Evolutionary conservation across 257 asterid species (phyloP).

Genomic region (Nicotiana attenuata): DNA sequence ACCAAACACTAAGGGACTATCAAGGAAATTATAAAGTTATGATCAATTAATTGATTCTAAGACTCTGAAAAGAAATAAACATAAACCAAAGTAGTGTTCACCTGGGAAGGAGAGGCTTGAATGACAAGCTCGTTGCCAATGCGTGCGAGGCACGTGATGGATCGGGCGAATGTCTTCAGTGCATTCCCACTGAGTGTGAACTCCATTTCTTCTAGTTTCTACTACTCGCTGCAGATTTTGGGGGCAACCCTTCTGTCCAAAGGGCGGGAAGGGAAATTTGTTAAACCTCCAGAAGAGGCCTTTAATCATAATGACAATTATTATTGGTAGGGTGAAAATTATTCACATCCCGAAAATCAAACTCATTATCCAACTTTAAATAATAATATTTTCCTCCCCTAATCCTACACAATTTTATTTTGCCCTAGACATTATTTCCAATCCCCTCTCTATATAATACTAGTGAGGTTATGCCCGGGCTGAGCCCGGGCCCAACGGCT

Average conservation of each 20-base stretch:
- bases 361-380: too few species aligned
- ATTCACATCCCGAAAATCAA: too few species aligned
- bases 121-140: constrained; percentile 84
- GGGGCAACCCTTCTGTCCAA: neutral
- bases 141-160: constrained; percentile 89
- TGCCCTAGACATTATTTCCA: too few species aligned
- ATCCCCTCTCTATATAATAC: too few species aligned
- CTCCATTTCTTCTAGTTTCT: constrained; percentile 44
- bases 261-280: neutral
- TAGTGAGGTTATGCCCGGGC: too few species aligned
- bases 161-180: constrained; percentile 76
- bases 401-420: too few species aligned
- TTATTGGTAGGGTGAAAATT: too few species aligned
- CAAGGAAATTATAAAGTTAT: too few species aligned
- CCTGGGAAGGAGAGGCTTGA: constrained; percentile 78
- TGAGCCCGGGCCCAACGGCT: too few species aligned
- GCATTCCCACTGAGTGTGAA: constrained; percentile 74
- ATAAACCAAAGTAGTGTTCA: neutral
- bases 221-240: neutral
- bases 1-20: too few species aligned
- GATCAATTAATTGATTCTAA: neutral
- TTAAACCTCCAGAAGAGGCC: neutral
- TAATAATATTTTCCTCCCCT: too few species aligned
- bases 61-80: neutral
- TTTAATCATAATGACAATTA: too few species aligned